Percentiles rank a stretch among this genome's conserved stretches.
phyloP scores from a whole-genome alignment of 2,329 filamentous ascomycete species.

The Decorospora gaudefroyi region DNA sequence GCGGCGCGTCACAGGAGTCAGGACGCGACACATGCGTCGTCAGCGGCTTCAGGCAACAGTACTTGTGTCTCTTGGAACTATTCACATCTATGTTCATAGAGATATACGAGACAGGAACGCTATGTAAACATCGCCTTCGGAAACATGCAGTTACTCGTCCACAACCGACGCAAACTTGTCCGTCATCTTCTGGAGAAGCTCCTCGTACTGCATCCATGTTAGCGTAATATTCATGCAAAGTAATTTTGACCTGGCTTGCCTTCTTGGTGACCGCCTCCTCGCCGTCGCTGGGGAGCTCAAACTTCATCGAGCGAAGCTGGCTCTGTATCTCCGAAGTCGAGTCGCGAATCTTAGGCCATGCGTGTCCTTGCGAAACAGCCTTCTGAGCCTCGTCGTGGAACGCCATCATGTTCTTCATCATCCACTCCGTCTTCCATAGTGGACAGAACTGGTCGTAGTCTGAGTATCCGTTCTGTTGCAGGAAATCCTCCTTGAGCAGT shows the following conservation, averaged over 20 bases:
- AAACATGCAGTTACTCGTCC: slow-evolving; percentile 71
- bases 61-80: slow-evolving; percentile 31
- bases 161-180: slow-evolving; percentile 97
- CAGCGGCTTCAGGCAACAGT: slow-evolving; percentile 42
- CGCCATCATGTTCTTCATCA: slow-evolving; percentile 99
- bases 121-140: slow-evolving; percentile 52
- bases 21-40: slow-evolving; percentile 42
- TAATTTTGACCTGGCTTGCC: slow-evolving; percentile 56
- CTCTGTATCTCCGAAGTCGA: slow-evolving; percentile 84
- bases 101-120: slow-evolving; percentile 33
- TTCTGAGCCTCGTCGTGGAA: slow-evolving; percentile 98
- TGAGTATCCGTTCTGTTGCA: slow-evolving; percentile 98
- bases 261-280: slow-evolving; percentile 82
- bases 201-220: slow-evolving; percentile 74
- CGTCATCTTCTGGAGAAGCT: slow-evolving; percentile 85
- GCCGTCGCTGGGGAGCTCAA: slow-evolving; percentile 86
- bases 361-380: slow-evolving; percentile 86
- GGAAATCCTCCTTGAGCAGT: slow-evolving; percentile 95
- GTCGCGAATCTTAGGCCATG: slow-evolving; percentile 91
- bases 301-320: slow-evolving; percentile 90
- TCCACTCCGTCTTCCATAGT: slow-evolving; percentile 99
- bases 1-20: slow-evolving; percentile 34
- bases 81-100: slow-evolving; percentile 33
- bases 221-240: slow-evolving; percentile 34
- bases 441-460: slow-evolving; percentile 99